Evolutionary conservation across 2,329 filamentous ascomycete genomes (phyloP).

Genomic region (Plectosphaerella sp.): DNA sequence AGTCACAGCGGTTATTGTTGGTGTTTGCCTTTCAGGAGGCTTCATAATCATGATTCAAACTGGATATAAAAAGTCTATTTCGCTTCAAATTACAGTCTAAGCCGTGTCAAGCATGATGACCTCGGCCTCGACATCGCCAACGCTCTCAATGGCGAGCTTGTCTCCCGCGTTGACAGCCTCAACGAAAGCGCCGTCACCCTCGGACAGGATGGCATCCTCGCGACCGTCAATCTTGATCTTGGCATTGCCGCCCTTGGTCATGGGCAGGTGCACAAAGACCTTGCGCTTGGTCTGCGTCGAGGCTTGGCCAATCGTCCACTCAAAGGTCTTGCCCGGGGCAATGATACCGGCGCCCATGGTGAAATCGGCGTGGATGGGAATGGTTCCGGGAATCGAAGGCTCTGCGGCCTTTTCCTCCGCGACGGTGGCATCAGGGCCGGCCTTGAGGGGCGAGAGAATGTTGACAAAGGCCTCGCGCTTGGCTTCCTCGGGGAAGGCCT

Average conservation of each 20-base stretch:
- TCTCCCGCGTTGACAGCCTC: constrained; percentile 61
- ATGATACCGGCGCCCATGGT: constrained; percentile 78
- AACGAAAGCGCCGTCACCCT: constrained; percentile 80
- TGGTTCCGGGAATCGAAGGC: constrained; percentile 60
- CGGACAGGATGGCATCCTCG: constrained; percentile 61
- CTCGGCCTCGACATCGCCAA: constrained; percentile 65
- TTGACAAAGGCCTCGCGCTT: constrained; percentile 68
- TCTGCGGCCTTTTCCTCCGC: constrained; percentile 61
- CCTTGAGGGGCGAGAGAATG: constrained; percentile 72
- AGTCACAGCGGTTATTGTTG: neutral
- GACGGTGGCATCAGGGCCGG: constrained; percentile 54
- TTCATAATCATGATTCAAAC: neutral
- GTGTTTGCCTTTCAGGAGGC: neutral
- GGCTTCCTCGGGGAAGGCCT: constrained; percentile 64
- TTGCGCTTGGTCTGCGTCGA: constrained; percentile 57
- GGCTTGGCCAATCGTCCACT: constrained; percentile 65
- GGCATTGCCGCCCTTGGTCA: constrained; percentile 71
- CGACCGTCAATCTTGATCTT: constrained; percentile 65
- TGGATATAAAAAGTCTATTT: neutral
- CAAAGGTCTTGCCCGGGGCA: constrained; percentile 58
- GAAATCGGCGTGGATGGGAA: constrained; percentile 80
- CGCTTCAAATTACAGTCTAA: constrained; percentile 21
- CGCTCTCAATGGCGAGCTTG: constrained; percentile 59
- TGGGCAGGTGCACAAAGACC: constrained; percentile 76
- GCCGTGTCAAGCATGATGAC: constrained; percentile 64